Evolutionary conservation across 1,139 yeast species (phyloP).

Genomic region (Waltiozyma sp.): DNA sequence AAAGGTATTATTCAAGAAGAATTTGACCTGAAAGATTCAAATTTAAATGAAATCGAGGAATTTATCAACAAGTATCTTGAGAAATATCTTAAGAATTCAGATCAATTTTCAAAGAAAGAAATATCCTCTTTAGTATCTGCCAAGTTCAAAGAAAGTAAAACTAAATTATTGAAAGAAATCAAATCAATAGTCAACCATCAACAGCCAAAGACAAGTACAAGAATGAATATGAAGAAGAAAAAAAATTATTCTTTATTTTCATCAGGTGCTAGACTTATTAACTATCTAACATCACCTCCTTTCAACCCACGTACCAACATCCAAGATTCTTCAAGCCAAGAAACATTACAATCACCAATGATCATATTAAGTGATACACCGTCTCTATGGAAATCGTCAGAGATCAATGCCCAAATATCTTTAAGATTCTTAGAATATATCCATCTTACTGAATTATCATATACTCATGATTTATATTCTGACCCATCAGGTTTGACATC

Average conservation of each 20-base stretch:
- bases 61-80: not conserved
- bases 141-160: slow-evolving; percentile 16
- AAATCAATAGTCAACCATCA: slow-evolving; percentile 5
- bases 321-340: not conserved
- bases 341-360: slow-evolving; percentile 10
- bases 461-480: not conserved
- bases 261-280: slow-evolving; percentile 17
- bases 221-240: slow-evolving; percentile 3
- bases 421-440: not conserved
- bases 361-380: slow-evolving; percentile 11
- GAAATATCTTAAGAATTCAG: not conserved
- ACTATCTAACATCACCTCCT: slow-evolving; percentile 12
- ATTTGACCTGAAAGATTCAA: no score
- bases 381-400: slow-evolving; percentile 24
- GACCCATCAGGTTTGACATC: not conserved
- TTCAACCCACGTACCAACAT: not conserved
- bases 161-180: slow-evolving; percentile 13
- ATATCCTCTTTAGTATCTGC: slow-evolving; percentile 10
- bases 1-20: not conserved
- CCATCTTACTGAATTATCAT: not conserved
- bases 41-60: no score
- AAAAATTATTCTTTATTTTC: slow-evolving; percentile 14
- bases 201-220: slow-evolving; percentile 1
- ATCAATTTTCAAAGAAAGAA: slow-evolving; percentile 11
- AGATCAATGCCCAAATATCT: slow-evolving; percentile 10